Percentiles rank a stretch among this genome's conserved stretches.
Conservation (phyloP, 208 protist genomes). For the Trypanosoma theileri region DNA sequence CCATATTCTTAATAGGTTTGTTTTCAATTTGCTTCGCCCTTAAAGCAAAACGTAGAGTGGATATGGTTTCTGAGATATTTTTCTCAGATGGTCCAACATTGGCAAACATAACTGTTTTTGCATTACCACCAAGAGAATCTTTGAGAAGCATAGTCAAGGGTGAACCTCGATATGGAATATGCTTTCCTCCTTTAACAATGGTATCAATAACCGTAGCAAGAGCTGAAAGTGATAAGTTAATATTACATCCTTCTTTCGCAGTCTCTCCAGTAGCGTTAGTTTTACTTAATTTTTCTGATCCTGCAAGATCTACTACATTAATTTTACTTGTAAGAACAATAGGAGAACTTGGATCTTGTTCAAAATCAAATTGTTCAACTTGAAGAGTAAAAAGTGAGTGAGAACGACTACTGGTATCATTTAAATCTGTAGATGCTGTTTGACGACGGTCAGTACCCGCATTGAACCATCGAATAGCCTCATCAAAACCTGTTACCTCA, state of each 20-base stretch:
- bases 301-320: constrained; percentile 95
- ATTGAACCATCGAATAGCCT: constrained; percentile 87
- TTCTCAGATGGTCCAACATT: constrained; percentile 83
- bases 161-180: constrained; percentile 91
- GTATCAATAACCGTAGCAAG: constrained; percentile 92
- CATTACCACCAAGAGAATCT: constrained; percentile 88
- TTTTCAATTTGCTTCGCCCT: constrained; percentile 95
- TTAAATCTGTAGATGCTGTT: constrained; percentile 91
- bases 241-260: constrained; percentile 93
- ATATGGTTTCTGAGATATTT: constrained; percentile 89
- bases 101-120: constrained; percentile 94
- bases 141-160: constrained; percentile 93
- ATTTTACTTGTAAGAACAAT: constrained; percentile 91
- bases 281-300: constrained; percentile 91
- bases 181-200: constrained; percentile 86
- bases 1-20: constrained; percentile 93
- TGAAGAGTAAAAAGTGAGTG: constrained; percentile 91
- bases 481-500: constrained; percentile 82
- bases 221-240: constrained; percentile 93
- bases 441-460: constrained; percentile 83
- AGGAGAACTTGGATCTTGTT: constrained; percentile 79
- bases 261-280: constrained; percentile 93
- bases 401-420: constrained; percentile 89
- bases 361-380: constrained; percentile 86
- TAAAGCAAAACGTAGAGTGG: constrained; percentile 87